These are phyloP conservation scores for Mycena belliarum DNA, from an alignment of 768 basidiomycete genomes.

Conservation along the genomic window DNA sequence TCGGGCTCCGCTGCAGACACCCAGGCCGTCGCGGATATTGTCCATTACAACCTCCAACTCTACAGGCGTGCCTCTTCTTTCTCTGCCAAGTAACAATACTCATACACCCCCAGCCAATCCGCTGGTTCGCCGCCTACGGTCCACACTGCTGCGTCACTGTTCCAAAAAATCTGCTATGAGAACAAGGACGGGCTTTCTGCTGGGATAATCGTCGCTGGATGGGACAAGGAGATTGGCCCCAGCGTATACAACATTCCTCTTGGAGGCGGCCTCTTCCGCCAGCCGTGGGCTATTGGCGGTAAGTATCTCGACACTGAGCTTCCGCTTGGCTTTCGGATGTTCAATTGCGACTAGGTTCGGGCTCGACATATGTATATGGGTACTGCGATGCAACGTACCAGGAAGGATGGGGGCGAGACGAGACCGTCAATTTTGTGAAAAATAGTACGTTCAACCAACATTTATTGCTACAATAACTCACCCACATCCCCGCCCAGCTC, in stretches of 20 bases:
- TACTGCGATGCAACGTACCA: slow-evolving; percentile 98
- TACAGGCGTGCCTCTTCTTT: slow-evolving; percentile 46
- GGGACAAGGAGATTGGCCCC: slow-evolving; percentile 90
- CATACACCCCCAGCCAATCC: slow-evolving; percentile 46
- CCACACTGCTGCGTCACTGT: slow-evolving; percentile 75
- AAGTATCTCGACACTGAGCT: slow-evolving; percentile 26
- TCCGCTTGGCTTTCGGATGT: not conserved
- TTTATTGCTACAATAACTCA: not conserved
- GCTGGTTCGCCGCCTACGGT: slow-evolving; percentile 74
- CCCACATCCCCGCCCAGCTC: slow-evolving; percentile 54
- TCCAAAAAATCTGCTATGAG: slow-evolving; percentile 87
- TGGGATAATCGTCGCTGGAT: slow-evolving; percentile 97
- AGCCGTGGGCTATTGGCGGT: slow-evolving; percentile 99
- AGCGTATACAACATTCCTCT: slow-evolving; percentile 97
- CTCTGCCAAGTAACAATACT: not conserved
- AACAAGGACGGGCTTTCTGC: slow-evolving; percentile 91
- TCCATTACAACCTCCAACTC: slow-evolving; percentile 81
- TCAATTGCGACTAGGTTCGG: slow-evolving; percentile 61
- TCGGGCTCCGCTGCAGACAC: slow-evolving; percentile 98
- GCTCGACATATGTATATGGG: slow-evolving; percentile 97
- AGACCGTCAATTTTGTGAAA: slow-evolving; percentile 92
- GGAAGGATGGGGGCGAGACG: slow-evolving; percentile 87
- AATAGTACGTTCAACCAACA: slow-evolving; percentile 70
- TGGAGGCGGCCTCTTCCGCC: slow-evolving; percentile 94
- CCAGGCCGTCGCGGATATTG: slow-evolving; percentile 91